Evolutionary conservation across 306 rosid species (phyloP).

Genomic region (Erythrophleum fordii): DNA sequence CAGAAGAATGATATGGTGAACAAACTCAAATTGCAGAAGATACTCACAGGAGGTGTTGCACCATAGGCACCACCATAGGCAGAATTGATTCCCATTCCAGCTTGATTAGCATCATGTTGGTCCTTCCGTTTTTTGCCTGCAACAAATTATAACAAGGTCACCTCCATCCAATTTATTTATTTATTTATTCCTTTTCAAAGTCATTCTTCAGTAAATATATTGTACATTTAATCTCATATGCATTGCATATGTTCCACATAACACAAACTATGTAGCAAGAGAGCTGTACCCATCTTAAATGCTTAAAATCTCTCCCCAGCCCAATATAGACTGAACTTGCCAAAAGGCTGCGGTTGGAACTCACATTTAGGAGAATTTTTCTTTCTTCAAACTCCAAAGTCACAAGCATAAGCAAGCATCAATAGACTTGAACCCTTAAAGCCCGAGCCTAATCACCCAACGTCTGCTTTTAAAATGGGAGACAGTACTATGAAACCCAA

Average conservation of each 20-base stretch:
- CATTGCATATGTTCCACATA: constrained; percentile 3
- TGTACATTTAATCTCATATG: background rate
- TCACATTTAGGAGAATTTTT: background rate
- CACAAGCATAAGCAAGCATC: background rate
- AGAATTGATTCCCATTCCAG: constrained; percentile 81
- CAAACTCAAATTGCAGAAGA: constrained; percentile 22
- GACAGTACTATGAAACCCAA: background rate
- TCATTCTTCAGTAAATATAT: constrained; percentile 13
- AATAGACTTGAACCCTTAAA: constrained; percentile 10
- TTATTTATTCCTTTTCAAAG: background rate
- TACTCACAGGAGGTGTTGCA: constrained; percentile 76
- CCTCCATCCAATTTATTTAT: background rate
- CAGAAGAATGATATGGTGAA: background rate
- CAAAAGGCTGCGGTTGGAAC: background rate
- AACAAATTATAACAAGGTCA: constrained; percentile 25
- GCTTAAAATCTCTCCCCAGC: constrained; percentile 13
- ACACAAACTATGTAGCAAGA: constrained; percentile 7
- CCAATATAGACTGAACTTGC: background rate
- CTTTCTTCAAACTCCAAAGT: background rate
- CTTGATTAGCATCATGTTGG: constrained; percentile 87
- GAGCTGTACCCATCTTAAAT: constrained; percentile 8
- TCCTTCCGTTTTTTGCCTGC: constrained; percentile 93
- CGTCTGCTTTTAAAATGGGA: constrained; percentile 15
- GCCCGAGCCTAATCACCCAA: background rate
- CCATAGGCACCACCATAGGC: constrained; percentile 84